Evolutionary conservation across 1,284 basidiomycete genomes (phyloP), one percentile per base, ranked within the genome.

Genomic region (Schizopora paradoxa): DNA sequence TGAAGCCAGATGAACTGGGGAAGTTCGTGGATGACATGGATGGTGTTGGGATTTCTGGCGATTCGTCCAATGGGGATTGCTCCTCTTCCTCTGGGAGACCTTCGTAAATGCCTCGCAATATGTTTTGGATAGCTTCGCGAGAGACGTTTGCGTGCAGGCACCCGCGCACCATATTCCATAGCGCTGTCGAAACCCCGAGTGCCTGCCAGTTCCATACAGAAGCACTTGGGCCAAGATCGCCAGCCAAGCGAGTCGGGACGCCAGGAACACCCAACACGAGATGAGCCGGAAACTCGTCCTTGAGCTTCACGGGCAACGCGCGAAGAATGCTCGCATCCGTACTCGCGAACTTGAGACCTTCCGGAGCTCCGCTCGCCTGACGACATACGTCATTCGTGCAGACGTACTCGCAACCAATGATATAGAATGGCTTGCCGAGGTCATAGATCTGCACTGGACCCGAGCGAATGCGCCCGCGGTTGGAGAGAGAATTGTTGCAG

Each of bases 391-490:
- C 43, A 22, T 71, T 76, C 44, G 67, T 71, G 58, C 84, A 87
- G 2, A 71, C 66, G 51, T 87, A 87, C 58, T 84, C 80, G 57
- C 83, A 84, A n/a, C 81, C 84, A 33, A 87, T 85, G 57, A 87
- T 73, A 58, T 81, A 87, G 65, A 87, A 87, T 2, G 84, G 82
- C 51, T 76, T 76, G 49, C 80, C 77, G 33, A 87, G 73, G 54
- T 87, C 84, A 57, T 85, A 82, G 3, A 86, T 71, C 55, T 84
- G 85, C 58, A 86, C 65, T 0, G 84, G 84, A 0, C 84, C 84
- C 0, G 74, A 73, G 47, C 67, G 73, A 59, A 87, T 86, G 39
- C 79, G 75, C 2, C 84, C 84, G 25, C 72, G 71, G 59, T 86
- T 83, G 21, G 60, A 53, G 26, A 87, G 69, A 1, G 77, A 69